Conservation (phyloP, 805 yeast genomes). For the Candida patagonica region DNA sequence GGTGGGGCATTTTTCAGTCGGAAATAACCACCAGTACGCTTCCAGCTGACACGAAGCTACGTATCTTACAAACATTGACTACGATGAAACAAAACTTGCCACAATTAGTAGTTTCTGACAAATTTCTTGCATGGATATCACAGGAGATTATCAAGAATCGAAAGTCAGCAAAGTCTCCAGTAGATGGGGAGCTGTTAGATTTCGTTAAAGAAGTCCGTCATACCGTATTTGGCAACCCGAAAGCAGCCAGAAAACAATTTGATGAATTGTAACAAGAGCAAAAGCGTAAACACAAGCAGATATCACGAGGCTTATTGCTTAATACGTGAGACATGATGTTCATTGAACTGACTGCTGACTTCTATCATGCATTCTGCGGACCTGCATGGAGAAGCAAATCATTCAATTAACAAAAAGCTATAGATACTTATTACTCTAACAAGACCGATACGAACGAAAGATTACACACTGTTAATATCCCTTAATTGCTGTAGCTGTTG, state of each 20-base stretch:
- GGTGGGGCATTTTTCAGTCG: constrained; percentile 8
- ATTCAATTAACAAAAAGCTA: too few relatives aligned
- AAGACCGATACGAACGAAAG: too few relatives aligned
- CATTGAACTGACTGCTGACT: too few relatives aligned
- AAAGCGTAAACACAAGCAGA: too few relatives aligned
- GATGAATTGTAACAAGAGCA: constrained; percentile 3
- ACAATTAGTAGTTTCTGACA: too few relatives aligned
- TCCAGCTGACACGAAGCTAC: neutral
- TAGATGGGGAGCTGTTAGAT: constrained; percentile 3
- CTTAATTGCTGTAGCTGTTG: too few relatives aligned
- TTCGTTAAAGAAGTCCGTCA: constrained; percentile 42
- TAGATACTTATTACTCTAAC: too few relatives aligned
- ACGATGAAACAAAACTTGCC: constrained; percentile 25
- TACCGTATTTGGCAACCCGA: constrained; percentile 66
- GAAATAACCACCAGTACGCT: constrained; percentile 1
- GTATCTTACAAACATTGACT: constrained; percentile 7
- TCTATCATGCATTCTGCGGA: too few relatives aligned
- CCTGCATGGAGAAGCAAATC: too few relatives aligned
- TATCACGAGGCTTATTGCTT: too few relatives aligned
- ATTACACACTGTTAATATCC: too few relatives aligned
- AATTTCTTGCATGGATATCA: constrained; percentile 58
- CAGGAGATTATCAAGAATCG: constrained; percentile 26
- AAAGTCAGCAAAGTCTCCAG: neutral
- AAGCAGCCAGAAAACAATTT: constrained; percentile 51
- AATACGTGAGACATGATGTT: too few relatives aligned